A percentile compares a stretch with the other conserved stretches of the same genome.
Conservation (phyloP, 2,329 filamentous ascomycete genomes). For the Neurospora sp. region DNA sequence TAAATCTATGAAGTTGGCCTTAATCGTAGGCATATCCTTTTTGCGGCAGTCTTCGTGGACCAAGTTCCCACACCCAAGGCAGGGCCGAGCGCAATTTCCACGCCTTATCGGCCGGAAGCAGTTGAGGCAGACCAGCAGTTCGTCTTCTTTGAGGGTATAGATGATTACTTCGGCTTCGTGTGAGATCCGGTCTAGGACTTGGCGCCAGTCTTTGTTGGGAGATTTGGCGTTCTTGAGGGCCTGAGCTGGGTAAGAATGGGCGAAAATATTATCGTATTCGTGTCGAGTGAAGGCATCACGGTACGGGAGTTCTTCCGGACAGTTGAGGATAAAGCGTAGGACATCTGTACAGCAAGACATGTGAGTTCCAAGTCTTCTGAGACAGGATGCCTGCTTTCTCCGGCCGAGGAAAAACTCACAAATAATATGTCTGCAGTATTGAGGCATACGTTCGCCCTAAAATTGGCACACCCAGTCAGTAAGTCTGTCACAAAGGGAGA, state of each 20-base stretch:
- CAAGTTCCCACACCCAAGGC: not conserved
- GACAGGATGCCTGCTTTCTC: not conserved
- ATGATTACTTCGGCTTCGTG: not conserved
- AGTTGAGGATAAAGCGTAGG: not conserved
- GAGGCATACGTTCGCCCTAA: not conserved
- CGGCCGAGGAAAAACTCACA: not conserved
- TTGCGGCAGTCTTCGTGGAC: not conserved
- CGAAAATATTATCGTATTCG: not conserved
- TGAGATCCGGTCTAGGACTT: not conserved
- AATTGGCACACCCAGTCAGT: not conserved
- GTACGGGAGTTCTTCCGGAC: not conserved
- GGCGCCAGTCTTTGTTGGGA: not conserved
- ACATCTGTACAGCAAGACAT: not conserved
- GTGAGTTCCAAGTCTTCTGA: not conserved
- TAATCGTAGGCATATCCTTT: not conserved
- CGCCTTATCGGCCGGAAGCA: not conserved
- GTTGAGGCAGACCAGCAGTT: not conserved
- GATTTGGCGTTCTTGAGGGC: not conserved
- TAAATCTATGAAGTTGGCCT: not conserved
- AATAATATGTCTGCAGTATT: not conserved
- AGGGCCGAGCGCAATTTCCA: not conserved
- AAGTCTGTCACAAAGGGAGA: not conserved
- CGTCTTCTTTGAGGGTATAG: not conserved
- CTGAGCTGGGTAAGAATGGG: not conserved
- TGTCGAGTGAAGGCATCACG: not conserved